Evolutionary conservation across 1,284 basidiomycete genomes (phyloP), one percentile per base, ranked within the genome.

Genomic region (Pholiota adiposa): DNA sequence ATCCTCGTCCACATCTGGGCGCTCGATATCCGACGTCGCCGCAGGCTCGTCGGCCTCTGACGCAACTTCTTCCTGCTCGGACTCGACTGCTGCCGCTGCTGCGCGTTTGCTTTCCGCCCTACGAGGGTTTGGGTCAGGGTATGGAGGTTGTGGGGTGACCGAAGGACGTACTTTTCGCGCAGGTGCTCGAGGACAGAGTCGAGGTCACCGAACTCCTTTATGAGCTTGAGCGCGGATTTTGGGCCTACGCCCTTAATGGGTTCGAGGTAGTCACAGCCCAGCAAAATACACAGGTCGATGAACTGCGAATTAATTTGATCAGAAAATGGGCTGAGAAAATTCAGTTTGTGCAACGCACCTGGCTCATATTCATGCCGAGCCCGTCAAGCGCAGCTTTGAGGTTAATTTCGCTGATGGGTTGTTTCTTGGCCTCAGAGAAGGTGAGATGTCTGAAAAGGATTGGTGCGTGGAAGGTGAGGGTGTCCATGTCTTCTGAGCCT

Each of bases 401-500:
- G 65, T 87, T 86, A 62, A 99, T 95, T 71, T 98, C 95, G 65
- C 89, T 92, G 66, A 99, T 98, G n/a, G 97, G 97, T 67, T 94
- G 88, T 74, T 98, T 99, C 75, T 97, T 96, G 25, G 96, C 96
- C 73, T 99, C 97, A n/a, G 94, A 96, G 75, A 98, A 98, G 6
- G 97, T 99, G 54, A 99, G 86, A 75, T 98, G 97, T 50, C 97
- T 94, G 65, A 94, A 90, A 8, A 99, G 83, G 54, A 97, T 90
- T 0, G 97, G 96, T 0, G 97, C 81, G 66, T 87, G 84, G 79
- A 99, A 99, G 0, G 97, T 99, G 44, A 99, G 86, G 2, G 97
- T 99, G 70, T 99, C 97, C 97, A 99, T 99, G 73, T 99, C 97
- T 77, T 99, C 97, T 0, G 96, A 98, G 5, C 97, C 97, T 4